Evolutionary conservation across 2,329 filamentous ascomycete species (phyloP).

Genomic region (Colletotrichum paranaense): DNA sequence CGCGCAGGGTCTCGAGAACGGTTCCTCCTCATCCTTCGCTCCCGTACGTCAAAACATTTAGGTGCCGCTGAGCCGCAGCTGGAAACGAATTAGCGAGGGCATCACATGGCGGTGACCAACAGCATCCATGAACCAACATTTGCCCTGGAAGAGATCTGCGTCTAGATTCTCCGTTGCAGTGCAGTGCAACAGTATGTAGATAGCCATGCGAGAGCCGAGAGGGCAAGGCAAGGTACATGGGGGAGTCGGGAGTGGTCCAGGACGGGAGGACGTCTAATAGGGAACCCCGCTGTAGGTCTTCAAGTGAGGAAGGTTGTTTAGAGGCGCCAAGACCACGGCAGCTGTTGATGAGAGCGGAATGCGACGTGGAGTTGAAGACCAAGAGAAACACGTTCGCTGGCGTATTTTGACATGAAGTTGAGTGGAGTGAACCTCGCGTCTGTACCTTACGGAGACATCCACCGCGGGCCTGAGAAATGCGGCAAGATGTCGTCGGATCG

Average conservation of each 20-base stretch:
- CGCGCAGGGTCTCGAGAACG: neutral
- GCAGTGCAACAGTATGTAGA: neutral
- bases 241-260: neutral
- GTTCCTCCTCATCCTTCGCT: conserved; percentile 5
- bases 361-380: neutral
- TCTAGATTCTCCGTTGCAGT: neutral
- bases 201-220: neutral
- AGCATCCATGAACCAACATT: neutral
- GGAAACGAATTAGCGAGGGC: neutral
- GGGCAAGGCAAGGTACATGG: conserved; percentile 23
- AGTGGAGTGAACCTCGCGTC: neutral
- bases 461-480: neutral
- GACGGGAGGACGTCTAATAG: neutral
- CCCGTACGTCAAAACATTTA: conserved; percentile 1
- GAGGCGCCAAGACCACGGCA: neutral
- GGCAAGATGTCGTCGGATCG: neutral
- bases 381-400: neutral
- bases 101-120: neutral
- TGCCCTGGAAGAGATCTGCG: neutral
- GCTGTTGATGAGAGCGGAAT: neutral
- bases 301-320: neutral
- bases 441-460: too few relatives aligned
- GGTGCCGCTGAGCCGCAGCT: conserved; percentile 7
- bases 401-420: neutral
- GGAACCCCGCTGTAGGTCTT: conserved; percentile 17